Evolutionary conservation across 2,329 filamentous ascomycete genomes (phyloP), one percentile per base, ranked within the genome.

Genomic region (Colletotrichum brevisporum): DNA sequence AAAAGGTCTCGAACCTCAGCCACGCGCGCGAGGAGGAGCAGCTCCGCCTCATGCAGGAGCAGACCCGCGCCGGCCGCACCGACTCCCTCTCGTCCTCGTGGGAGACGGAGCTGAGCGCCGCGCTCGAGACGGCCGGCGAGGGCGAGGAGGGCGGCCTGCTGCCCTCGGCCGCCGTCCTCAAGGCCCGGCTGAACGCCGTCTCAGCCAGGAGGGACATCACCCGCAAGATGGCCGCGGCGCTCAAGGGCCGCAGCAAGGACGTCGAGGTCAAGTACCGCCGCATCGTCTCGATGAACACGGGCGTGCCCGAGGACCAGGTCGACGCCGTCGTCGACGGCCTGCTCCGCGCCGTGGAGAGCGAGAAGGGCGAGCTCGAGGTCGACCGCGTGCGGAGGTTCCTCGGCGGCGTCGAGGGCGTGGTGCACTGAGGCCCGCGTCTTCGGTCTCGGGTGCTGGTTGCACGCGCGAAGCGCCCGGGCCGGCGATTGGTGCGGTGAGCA

Each of bases 291-390:
- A 83, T 98, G 13, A 98, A 95, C 77, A 97, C 94, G 0, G 91
- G 90, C 9, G 92, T 95, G 41, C 87, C 89, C 1, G 94, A 97
- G 71, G 86, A 87, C 9, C 89, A 94, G 67, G 92, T 98, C 15
- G 96, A 98, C 74, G 88, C 89, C 66, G 88, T 94, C 59, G 85
- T 98, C 0, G 93, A 94, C 60, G 90, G 90, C 3, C 83, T 99
- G 51, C 89, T 97, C 54, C 90, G 93, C 71, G 96, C 96, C 2
- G 92, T 98, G 3, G 95, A 97, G 80, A 97, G 94, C 75, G 95
- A 98, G 78, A 88, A 86, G 63, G 88, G 89, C 8, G 92, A 93
- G 74, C 83, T 94, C 1, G 94, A 97, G 76, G 89, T 95, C 9
- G 89, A 88, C 0, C 84, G 94, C 9, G 92, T 97, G 13, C 86